These are phyloP conservation scores for Colletotrichum sp. DNA, from an alignment of 2,329 filamentous ascomycete species.

Conservation along the genomic window DNA sequence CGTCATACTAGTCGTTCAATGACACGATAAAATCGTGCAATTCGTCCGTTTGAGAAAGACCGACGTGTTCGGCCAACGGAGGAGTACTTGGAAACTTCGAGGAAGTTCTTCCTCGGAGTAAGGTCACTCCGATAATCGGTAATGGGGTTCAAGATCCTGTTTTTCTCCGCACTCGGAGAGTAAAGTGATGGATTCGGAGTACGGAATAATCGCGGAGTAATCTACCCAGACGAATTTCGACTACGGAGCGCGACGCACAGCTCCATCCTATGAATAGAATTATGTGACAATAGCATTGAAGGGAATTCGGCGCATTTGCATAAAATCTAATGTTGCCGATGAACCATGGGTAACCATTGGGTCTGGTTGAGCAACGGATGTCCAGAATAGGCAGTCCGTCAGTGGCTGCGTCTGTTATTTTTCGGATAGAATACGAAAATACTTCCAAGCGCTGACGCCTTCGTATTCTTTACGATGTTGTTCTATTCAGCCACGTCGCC, in stretches of 20 bases:
- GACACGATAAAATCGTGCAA: background rate
- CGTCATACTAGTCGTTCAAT: background rate
- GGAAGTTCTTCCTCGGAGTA: background rate
- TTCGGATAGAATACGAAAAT: background rate
- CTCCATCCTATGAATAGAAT: accelerated
- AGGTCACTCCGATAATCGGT: background rate
- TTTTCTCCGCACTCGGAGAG: background rate
- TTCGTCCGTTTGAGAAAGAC: background rate
- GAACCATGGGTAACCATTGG: too few relatives aligned
- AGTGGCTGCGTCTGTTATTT: background rate
- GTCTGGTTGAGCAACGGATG: background rate
- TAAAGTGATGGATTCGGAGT: background rate
- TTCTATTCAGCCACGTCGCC: background rate
- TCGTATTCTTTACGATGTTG: background rate
- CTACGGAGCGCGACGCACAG: background rate
- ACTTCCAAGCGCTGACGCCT: accelerated
- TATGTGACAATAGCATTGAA: accelerated
- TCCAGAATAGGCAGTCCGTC: background rate
- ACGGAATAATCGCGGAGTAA: background rate
- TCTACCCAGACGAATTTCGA: background rate
- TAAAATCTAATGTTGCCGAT: background rate
- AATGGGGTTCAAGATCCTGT: background rate
- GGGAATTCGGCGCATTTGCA: accelerated
- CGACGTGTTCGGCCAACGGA: background rate
- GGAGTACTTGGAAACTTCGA: background rate